phyloP scores from a whole-genome alignment of 225 moss, liverwort and hornwort species.

The Neckera pumila region DNA sequence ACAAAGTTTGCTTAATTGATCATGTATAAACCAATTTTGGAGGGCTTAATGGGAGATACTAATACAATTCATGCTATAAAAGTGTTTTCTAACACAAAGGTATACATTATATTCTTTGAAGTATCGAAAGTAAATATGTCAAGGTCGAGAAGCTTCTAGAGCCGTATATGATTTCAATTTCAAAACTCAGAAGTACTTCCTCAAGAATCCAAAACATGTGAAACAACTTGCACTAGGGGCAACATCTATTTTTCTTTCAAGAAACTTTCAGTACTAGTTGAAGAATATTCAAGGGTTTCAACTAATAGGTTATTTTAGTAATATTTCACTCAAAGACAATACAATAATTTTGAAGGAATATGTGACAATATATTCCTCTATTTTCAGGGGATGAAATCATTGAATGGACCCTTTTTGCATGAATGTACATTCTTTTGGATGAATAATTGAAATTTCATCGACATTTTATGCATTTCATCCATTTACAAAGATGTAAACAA shows the following conservation, averaged over 20 bases:
- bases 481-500: neutral
- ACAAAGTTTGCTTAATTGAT: rapidly evolving
- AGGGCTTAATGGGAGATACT: no score
- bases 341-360: neutral
- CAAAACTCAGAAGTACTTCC: neutral
- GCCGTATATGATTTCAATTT: neutral
- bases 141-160: neutral
- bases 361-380: neutral
- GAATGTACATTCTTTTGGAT: neutral
- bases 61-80: neutral
- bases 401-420: neutral
- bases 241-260: neutral
- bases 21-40: neutral
- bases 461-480: neutral
- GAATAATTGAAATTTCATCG: neutral
- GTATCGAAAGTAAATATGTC: neutral
- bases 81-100: neutral
- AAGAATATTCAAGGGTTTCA: neutral
- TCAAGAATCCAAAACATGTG: neutral
- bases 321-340: neutral
- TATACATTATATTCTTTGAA: neutral
- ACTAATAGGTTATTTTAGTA: rapidly evolving
- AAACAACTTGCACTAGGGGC: neutral
- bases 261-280: rapidly evolving
- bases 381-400: rapidly evolving